Evolutionary conservation across 2,329 filamentous ascomycete species (phyloP).

Genomic region (Alternaria gansuensis): DNA sequence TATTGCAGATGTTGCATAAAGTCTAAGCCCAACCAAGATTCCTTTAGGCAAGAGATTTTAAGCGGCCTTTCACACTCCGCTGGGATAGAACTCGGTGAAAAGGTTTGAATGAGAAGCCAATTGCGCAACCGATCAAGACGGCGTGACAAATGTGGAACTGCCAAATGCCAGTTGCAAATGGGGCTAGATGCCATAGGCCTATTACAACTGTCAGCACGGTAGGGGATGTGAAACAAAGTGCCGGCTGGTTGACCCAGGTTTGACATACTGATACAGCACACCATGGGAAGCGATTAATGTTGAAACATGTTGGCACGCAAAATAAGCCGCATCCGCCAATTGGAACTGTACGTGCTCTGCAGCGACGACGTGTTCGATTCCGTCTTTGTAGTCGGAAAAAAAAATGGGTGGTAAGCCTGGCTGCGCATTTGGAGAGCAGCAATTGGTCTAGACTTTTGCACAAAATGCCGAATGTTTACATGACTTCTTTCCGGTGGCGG

Average conservation of each 20-base stretch:
- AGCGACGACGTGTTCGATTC: background rate
- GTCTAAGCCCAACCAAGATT: too few relatives aligned
- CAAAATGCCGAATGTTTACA: background rate
- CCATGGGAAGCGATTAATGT: slow-evolving; percentile 23
- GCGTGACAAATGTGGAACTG: slow-evolving; percentile 56
- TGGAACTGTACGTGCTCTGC: slow-evolving; percentile 14
- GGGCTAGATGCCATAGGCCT: slow-evolving; percentile 57
- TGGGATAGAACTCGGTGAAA: slow-evolving; percentile 52
- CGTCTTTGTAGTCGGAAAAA: background rate
- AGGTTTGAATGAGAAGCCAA: slow-evolving; percentile 55
- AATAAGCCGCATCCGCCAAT: slow-evolving; percentile 34
- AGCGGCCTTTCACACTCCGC: background rate
- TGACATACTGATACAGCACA: slow-evolving; percentile 30
- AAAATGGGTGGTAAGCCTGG: background rate
- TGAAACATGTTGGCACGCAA: slow-evolving; percentile 27
- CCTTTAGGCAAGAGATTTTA: too few relatives aligned
- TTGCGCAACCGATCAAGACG: slow-evolving; percentile 52
- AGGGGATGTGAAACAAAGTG: background rate
- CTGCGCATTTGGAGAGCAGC: background rate
- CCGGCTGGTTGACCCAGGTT: background rate
- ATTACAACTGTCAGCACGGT: background rate
- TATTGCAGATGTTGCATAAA: too few relatives aligned
- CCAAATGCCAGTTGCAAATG: slow-evolving; percentile 52
- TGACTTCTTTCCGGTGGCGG: background rate
- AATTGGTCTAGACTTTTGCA: background rate